Base-by-base conservation (phyloP, 331 rosid species). In the Malus hybrid region DNA sequence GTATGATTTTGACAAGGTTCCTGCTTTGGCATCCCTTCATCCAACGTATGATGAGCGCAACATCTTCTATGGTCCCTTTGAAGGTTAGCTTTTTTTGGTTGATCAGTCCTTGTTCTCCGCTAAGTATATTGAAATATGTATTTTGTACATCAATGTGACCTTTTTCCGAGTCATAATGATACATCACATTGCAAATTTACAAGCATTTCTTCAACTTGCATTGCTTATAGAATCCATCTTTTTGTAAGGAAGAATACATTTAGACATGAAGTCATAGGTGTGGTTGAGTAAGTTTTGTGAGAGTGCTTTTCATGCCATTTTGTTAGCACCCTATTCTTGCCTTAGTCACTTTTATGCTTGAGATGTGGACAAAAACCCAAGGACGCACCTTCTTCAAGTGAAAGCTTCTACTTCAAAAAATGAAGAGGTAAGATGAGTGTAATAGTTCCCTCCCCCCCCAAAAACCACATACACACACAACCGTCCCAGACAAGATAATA, bases 21-120 rank as follows among this genome's bases (percentile, higher is more conserved):
- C 97, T 55, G 93, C 99, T 20, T 81, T 95, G 87, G 91, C 90
- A 78, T 83, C 95, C 27, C 77, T 90, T 63, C 90, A 88, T 84
- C 99, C 86, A 50, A 78, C 15, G 50, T 95, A 85, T 88, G 76
- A 85, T 71, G 97, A 95, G 81, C 84, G 82, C 70, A 83, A 74
- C 85, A 87, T 84, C 62, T 95, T 95, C 78, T 95, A 95, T 62
- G 97, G 97, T 46, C 97, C 97, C 44, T 94, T 88, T 85, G 99
- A 92, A 88, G 99, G 99, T 92, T 85, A 56, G 91, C 79, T 68
- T 76, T 42, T 67, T 31, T 32, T n/a, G 57, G 76, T 79, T 11
- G 71, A 50, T 52, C 73, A 24, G 31, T 48, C 62, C 65, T 61
- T 70, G 42, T 64, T 83, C 13, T 31, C 70, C 2, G 11, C 48